Conservation (phyloP, 208 protist genomes). For the Crithidia fasciculata region DNA sequence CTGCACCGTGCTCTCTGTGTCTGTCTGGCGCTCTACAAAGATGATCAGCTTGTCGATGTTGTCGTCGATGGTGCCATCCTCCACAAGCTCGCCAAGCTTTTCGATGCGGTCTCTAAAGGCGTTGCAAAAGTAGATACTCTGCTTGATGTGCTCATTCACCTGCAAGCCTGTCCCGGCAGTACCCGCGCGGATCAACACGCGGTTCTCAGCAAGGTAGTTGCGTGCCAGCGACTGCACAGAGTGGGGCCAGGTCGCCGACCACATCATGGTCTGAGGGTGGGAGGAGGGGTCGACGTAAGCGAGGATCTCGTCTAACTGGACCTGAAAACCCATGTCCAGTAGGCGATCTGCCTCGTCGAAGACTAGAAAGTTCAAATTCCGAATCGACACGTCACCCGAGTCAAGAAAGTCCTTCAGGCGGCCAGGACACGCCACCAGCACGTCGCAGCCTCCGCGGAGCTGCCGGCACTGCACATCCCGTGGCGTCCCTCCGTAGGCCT, state of each 20-base stretch:
- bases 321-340: slow-evolving; percentile 94
- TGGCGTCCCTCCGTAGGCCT: slow-evolving; percentile 83
- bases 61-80: slow-evolving; percentile 85
- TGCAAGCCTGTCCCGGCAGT: slow-evolving; percentile 81
- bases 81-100: slow-evolving; percentile 71
- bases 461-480: slow-evolving; percentile 65
- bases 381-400: slow-evolving; percentile 88
- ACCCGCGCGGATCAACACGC: slow-evolving; percentile 88
- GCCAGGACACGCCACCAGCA: slow-evolving; percentile 98
- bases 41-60: slow-evolving; percentile 89
- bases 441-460: slow-evolving; percentile 81
- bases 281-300: slow-evolving; percentile 51
- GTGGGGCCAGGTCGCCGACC: slow-evolving; percentile 95
- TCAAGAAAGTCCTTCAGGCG: slow-evolving; percentile 96
- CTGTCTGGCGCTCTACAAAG: slow-evolving; percentile 92
- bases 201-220: slow-evolving; percentile 84
- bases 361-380: slow-evolving; percentile 94
- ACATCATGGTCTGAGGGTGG: slow-evolving; percentile 96
- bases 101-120: slow-evolving; percentile 67
- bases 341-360: slow-evolving; percentile 99
- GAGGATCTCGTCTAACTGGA: slow-evolving; percentile 96
- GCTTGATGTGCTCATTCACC: slow-evolving; percentile 87
- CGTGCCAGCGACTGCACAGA: slow-evolving; percentile 81
- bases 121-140: slow-evolving; percentile 73
- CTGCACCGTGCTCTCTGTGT: slow-evolving; percentile 74